Conservation (phyloP, 768 basidiomycete genomes). For the Hemileccinum rubropunctum region DNA sequence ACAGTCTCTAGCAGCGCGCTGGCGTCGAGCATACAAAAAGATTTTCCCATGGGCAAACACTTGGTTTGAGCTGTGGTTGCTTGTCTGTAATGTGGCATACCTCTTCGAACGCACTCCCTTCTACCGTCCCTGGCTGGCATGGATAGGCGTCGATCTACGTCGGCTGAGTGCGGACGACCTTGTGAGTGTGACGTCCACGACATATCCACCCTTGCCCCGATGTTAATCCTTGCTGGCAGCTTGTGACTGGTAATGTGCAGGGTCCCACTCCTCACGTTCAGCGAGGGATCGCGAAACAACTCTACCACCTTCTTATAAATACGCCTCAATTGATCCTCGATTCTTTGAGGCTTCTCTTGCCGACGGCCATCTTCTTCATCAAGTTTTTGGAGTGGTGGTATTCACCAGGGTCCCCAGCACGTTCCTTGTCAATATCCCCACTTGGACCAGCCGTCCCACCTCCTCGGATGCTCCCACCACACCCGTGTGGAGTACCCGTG, state of each 20-base stretch:
- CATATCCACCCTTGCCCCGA: not conserved
- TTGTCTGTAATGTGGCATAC: constrained; percentile 84
- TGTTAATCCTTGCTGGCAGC: constrained; percentile 13
- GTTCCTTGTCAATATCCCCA: constrained; percentile 58
- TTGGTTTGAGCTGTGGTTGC: constrained; percentile 75
- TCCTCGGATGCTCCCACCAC: constrained; percentile 70
- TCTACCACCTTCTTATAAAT: constrained; percentile 46
- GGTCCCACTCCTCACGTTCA: constrained; percentile 21
- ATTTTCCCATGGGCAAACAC: constrained; percentile 83
- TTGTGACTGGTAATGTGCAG: constrained; percentile 13
- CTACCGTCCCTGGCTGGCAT: constrained; percentile 89
- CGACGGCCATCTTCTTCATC: constrained; percentile 89
- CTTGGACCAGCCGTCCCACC: constrained; percentile 74
- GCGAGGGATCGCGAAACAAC: constrained; percentile 38
- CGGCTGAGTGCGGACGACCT: constrained; percentile 78
- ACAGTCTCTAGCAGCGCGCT: constrained; percentile 51
- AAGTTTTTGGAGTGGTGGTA: constrained; percentile 99
- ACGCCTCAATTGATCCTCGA: constrained; percentile 70
- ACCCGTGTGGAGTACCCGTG: constrained; percentile 68
- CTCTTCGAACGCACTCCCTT: constrained; percentile 83
- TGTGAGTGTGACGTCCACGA: constrained; percentile 43
- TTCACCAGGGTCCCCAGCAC: constrained; percentile 85
- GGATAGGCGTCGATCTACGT: constrained; percentile 81
- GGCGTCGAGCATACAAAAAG: constrained; percentile 63
- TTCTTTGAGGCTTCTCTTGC: constrained; percentile 75